phyloP scores from a whole-genome alignment of 176 grass and related monocot species.

The Oryza glaberrima region DNA sequence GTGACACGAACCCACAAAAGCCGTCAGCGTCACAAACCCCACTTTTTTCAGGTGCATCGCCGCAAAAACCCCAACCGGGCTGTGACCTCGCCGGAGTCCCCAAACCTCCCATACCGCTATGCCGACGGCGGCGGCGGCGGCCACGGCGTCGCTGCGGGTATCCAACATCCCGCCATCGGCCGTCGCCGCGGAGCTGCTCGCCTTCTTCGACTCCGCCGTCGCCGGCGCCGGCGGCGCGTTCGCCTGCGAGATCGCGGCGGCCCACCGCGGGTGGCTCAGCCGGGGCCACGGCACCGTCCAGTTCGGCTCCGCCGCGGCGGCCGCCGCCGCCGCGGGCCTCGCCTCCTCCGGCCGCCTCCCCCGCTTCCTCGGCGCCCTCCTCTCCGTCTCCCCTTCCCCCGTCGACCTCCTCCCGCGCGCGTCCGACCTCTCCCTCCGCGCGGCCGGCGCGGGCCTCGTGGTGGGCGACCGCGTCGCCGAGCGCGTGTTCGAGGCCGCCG shows the following conservation, averaged over 20 bases:
- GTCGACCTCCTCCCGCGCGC: constrained; percentile 78
- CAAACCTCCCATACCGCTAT: neutral
- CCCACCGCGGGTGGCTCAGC: constrained; percentile 70
- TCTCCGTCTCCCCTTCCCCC: constrained; percentile 48
- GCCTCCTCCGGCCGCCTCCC: constrained; percentile 58
- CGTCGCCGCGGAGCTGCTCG: constrained; percentile 67
- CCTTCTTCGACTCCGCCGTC: constrained; percentile 69
- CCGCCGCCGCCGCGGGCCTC: constrained; percentile 47
- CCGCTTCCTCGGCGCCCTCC: constrained; percentile 58
- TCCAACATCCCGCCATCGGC: constrained; percentile 67
- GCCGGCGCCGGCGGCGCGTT: constrained; percentile 40
- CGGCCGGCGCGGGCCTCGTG: constrained; percentile 34
- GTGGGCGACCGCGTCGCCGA: constrained; percentile 45
- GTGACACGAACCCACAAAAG: neutral
- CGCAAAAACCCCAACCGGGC: neutral
- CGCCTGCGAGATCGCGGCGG: constrained; percentile 72
- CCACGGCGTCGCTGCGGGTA: constrained; percentile 62
- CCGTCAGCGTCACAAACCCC: neutral
- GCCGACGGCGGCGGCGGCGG: constrained; percentile 21
- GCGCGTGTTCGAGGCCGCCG: constrained; percentile 52
- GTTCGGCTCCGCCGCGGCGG: constrained; percentile 58
- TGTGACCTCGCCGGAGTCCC: constrained; percentile 26
- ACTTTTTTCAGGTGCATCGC: neutral
- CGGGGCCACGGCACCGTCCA: constrained; percentile 70
- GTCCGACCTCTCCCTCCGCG: constrained; percentile 43